Conservation (phyloP, 257 asterid genomes). For the Schizonepeta tenuifolia region DNA sequence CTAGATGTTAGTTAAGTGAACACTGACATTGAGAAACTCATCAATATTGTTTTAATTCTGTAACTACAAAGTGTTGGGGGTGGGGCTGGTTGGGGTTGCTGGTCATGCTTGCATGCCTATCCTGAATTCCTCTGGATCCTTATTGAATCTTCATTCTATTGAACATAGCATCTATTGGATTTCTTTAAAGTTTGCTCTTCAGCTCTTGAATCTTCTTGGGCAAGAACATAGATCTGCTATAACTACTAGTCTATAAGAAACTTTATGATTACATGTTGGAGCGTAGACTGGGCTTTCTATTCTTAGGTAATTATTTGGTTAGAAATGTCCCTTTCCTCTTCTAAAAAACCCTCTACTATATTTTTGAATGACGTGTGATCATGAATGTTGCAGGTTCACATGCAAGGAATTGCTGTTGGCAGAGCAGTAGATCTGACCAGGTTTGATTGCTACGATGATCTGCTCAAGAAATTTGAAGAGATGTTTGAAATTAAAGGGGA, state of each 20-base stretch:
- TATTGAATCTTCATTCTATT: background rate
- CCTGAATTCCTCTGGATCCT: conserved; percentile 3
- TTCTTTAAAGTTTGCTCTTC: too few relatives aligned
- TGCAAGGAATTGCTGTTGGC: conserved; percentile 97
- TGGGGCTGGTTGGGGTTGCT: background rate
- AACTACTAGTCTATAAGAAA: too few relatives aligned
- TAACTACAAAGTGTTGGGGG: background rate
- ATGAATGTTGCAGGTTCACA: conserved; percentile 64
- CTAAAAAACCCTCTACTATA: background rate
- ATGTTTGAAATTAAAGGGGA: conserved; percentile 91
- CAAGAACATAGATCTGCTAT: too few relatives aligned
- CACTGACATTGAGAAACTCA: background rate
- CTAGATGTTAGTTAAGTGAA: background rate
- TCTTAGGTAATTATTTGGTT: background rate
- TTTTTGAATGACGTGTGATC: background rate
- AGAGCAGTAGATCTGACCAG: conserved; percentile 89
- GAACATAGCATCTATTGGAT: background rate
- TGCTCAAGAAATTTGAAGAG: conserved; percentile 83
- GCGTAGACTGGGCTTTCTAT: background rate
- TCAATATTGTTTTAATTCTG: background rate
- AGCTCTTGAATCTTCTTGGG: too few relatives aligned
- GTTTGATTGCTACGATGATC: conserved; percentile 77
- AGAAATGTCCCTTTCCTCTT: background rate
- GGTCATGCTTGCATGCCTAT: conserved; percentile 10
- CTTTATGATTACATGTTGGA: background rate